Conservation (phyloP, 169 alveolate genomes). For the Besnoitia besnoiti region DNA sequence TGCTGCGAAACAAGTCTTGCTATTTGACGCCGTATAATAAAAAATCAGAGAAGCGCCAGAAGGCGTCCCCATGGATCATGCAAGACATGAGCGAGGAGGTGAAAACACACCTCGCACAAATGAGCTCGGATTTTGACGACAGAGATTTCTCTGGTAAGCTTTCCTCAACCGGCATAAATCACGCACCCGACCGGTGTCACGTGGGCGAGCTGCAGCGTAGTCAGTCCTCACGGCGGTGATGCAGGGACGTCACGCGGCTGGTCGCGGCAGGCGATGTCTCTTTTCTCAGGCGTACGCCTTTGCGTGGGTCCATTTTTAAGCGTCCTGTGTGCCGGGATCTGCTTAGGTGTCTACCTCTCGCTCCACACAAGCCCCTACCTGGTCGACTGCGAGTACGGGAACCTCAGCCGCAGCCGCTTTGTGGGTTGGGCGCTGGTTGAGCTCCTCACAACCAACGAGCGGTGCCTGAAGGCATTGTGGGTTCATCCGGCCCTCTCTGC, state of each 20-base stretch:
- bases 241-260: too few relatives aligned
- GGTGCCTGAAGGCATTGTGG: slow-evolving; percentile 77
- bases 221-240: too few relatives aligned
- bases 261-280: too few relatives aligned
- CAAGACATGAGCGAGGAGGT: slow-evolving; percentile 60
- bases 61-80: slow-evolving; percentile 72
- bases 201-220: too few relatives aligned
- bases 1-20: slow-evolving; percentile 71
- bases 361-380: slow-evolving; percentile 71
- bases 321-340: neutral
- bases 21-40: slow-evolving; percentile 70
- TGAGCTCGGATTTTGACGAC: slow-evolving; percentile 70
- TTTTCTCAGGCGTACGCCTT: neutral
- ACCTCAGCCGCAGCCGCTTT: slow-evolving; percentile 70
- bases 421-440: slow-evolving; percentile 78
- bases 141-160: slow-evolving; percentile 75
- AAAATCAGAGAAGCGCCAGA: slow-evolving; percentile 63
- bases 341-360: slow-evolving; percentile 69
- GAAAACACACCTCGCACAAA: slow-evolving; percentile 62
- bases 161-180: too few relatives aligned
- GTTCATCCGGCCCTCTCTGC: slow-evolving; percentile 75
- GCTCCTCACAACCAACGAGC: slow-evolving; percentile 73
- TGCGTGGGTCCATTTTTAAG: neutral
- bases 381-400: slow-evolving; percentile 73
- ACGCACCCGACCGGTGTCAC: too few relatives aligned